phyloP scores from a whole-genome alignment of 176 grass and related monocot species.

The Phragmites australis region DNA sequence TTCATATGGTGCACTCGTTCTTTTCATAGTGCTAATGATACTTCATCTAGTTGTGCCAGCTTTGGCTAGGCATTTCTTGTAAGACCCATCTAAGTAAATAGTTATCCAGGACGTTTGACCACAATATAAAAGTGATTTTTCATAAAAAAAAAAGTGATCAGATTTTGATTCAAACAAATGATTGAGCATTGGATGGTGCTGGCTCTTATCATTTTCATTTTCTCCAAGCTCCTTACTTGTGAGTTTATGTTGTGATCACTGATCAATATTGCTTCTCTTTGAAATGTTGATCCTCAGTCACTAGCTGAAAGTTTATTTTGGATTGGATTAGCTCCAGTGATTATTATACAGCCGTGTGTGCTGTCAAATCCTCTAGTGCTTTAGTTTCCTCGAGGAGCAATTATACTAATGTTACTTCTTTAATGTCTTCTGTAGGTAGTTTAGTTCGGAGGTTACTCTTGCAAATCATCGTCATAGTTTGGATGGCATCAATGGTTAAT shows the following conservation, averaged over 20 bases:
- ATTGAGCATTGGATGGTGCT: constrained; percentile 15
- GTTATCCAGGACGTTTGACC: constrained; percentile 23
- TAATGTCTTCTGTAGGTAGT: constrained; percentile 51
- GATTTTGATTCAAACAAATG: background rate
- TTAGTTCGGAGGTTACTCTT: constrained; percentile 21
- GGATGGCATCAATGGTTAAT: constrained; percentile 38
- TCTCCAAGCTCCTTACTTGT: background rate
- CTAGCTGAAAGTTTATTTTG: constrained; percentile 18
- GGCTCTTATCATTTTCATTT: background rate
- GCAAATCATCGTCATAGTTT: constrained; percentile 22
- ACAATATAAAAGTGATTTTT: too few relatives aligned
- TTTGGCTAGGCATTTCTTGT: constrained; percentile 27
- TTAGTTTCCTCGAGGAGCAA: constrained; percentile 10
- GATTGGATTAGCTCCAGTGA: constrained; percentile 12
- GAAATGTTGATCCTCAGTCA: background rate
- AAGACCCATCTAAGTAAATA: constrained; percentile 13
- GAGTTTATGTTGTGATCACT: constrained; percentile 8
- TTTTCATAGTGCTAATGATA: constrained; percentile 16
- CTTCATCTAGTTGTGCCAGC: constrained; percentile 21
- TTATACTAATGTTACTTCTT: constrained; percentile 9
- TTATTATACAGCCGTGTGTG: constrained; percentile 1
- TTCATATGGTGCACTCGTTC: constrained; percentile 1
- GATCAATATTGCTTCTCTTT: constrained; percentile 5
- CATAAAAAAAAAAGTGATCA: background rate
- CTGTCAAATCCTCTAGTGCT: background rate